Evolutionary conservation across 2,329 filamentous ascomycete genomes (phyloP).

Genomic region (Corniculantispora saksenae): DNA sequence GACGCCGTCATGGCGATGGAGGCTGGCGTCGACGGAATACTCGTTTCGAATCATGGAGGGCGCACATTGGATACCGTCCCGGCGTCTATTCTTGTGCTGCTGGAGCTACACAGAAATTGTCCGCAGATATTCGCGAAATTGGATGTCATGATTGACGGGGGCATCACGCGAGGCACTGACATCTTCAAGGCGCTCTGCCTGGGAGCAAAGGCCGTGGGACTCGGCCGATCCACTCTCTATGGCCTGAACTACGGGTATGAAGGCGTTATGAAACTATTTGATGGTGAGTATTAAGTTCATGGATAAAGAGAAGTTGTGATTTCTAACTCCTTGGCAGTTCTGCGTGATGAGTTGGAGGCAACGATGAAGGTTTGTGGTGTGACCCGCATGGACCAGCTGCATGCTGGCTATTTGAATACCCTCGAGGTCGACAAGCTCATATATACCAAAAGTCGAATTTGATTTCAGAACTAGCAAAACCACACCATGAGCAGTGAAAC

Average conservation of each 20-base stretch:
- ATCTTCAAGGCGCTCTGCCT: slow-evolving; percentile 68
- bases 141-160: slow-evolving; percentile 66
- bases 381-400: slow-evolving; percentile 59
- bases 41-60: slow-evolving; percentile 72
- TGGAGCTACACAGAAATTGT: slow-evolving; percentile 63
- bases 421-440: slow-evolving; percentile 39
- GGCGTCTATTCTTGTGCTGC: slow-evolving; percentile 57
- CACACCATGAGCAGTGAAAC: too few relatives aligned
- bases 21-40: slow-evolving; percentile 64
- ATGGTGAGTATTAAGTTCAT: slow-evolving; percentile 43
- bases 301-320: not conserved
- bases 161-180: slow-evolving; percentile 65
- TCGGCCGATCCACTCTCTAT: slow-evolving; percentile 63
- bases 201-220: slow-evolving; percentile 63
- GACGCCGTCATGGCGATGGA: slow-evolving; percentile 64
- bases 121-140: slow-evolving; percentile 61
- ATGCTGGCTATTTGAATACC: slow-evolving; percentile 62
- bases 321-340: slow-evolving; percentile 19
- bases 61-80: slow-evolving; percentile 53
- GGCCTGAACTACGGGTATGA: slow-evolving; percentile 62
- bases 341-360: slow-evolving; percentile 63
- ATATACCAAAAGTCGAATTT: too few relatives aligned
- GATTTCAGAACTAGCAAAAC: too few relatives aligned
- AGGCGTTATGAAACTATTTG: slow-evolving; percentile 53
- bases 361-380: slow-evolving; percentile 68